Evolutionary conservation across 1,284 basidiomycete genomes (phyloP), one percentile per base, ranked within the genome.

Genomic region (Marasmius oreades): DNA sequence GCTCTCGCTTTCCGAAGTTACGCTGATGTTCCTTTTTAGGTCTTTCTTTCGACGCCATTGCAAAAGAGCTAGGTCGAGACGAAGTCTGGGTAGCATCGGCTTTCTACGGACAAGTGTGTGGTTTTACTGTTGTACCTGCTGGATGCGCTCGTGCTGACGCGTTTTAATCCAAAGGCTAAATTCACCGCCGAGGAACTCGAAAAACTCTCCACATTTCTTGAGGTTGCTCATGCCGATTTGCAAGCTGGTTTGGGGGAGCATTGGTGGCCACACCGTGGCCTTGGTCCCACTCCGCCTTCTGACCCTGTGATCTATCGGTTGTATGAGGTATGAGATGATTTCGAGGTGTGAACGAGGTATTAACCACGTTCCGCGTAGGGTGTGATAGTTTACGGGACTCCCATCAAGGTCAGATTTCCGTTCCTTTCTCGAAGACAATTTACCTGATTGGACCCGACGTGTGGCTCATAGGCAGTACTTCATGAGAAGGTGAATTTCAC

Each of bases 41-140:
- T 18, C 64, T 90, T 59, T 86, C 86, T 12, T 94, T 93, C 61
- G 88, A 85, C 50, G 73, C 83, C 48, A 85, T 94, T 61, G 89
- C 81, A 4, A 76, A 85, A 58, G 75, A 76, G 12, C 78, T 94
- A 57, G 82, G 80, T n/a, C 85, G 81, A 64, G 88, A 92, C 63
- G 92, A 95, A 69, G 81, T 94, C 37, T 95, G 90, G 90, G 81
- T 92, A n/a, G 92, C 92, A 1, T 84, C 92, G 0, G 80, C 89
- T 42, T 92, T 95, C 72, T 94, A 92, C 63, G 92, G 89, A 7
- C 91, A 93, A 75, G 88, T 86, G 59, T 28, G 75, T 63, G 50
- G 39, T 55, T 58, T 55, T n/a, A n/a, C n/a, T n/a, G n/a, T n/a
- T 28, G 28, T 8, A 18, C 20, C 18, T 33, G 26, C n/a, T n/a